phyloP scores from a whole-genome alignment of 495 filamentous ascomycete species.

The Platismatia glauca region DNA sequence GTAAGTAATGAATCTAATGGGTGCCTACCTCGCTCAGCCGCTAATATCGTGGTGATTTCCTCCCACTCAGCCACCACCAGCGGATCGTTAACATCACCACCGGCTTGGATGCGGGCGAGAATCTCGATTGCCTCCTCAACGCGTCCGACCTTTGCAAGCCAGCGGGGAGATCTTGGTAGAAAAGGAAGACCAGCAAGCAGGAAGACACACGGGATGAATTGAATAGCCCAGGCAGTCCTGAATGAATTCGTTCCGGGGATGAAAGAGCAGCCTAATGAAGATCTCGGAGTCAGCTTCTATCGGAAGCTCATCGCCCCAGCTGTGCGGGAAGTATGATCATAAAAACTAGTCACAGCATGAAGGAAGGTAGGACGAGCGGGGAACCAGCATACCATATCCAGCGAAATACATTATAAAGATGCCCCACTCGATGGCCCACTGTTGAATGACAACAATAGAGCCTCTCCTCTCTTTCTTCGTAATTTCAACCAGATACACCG shows the following conservation, averaged over 20 bases:
- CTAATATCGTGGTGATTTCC: conserved; percentile 54
- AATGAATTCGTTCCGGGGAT: conserved; percentile 56
- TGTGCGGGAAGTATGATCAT: background rate
- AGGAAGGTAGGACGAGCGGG: background rate
- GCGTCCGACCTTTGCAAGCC: conserved; percentile 62
- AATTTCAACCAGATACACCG: conserved; percentile 74
- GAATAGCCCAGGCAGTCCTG: conserved; percentile 64
- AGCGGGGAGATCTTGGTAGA: conserved; percentile 62
- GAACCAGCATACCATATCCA: background rate
- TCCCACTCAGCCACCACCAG: conserved; percentile 64
- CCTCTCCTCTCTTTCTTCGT: conserved; percentile 58
- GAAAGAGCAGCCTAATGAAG: conserved; percentile 43
- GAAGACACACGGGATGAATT: conserved; percentile 57
- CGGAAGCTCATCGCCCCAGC: background rate
- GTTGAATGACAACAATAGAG: conserved; percentile 64
- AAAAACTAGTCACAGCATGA: background rate
- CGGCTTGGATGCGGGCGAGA: conserved; percentile 61
- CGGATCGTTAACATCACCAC: conserved; percentile 55
- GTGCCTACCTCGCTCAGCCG: conserved; percentile 42
- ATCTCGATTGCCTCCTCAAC: conserved; percentile 57
- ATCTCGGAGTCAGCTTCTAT: background rate
- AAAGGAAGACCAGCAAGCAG: conserved; percentile 59
- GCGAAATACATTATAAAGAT: conserved; percentile 47
- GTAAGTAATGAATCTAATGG: background rate
- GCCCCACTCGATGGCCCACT: conserved; percentile 68